Percentiles rank a stretch among this genome's conserved stretches.
These are phyloP conservation scores for Grosmannia serpens DNA, from an alignment of 2,329 filamentous ascomycete species.

Conservation along the genomic window DNA sequence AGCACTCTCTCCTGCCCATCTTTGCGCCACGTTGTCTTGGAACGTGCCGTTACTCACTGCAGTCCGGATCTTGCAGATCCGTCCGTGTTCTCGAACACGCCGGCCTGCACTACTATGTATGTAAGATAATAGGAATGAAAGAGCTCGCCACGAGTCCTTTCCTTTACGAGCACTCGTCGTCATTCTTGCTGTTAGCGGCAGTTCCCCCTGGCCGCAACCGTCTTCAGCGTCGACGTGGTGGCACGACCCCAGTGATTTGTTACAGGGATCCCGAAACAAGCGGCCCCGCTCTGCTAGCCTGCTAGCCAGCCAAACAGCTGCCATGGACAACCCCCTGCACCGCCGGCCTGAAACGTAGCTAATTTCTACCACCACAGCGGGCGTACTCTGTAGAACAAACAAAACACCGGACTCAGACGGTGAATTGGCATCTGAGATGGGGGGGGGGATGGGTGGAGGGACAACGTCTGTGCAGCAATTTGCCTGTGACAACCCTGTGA, in stretches of 20 bases:
- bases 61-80: too few species aligned
- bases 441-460: neutral
- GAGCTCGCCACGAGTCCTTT: neutral
- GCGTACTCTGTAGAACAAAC: neutral
- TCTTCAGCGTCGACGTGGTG: neutral
- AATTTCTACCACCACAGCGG: constrained; percentile 8
- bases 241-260: neutral
- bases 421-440: neutral
- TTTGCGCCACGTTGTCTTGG: too few species aligned
- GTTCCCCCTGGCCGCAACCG: neutral
- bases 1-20: too few species aligned
- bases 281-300: neutral
- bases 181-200: neutral
- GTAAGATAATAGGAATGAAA: neutral
- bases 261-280: neutral
- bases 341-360: constrained; percentile 9
- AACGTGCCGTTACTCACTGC: too few species aligned
- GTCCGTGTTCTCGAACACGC: too few species aligned
- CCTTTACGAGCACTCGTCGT: too few species aligned
- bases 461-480: neutral
- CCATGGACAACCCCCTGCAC: neutral
- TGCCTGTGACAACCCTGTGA: neutral
- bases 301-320: neutral
- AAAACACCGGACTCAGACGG: neutral
- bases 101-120: too few species aligned